A percentile compares a stretch with the other conserved stretches of the same genome.
Evolutionary conservation across 2,329 filamentous ascomycete species (phyloP).

Genomic region (Samsoniella hepiali): DNA sequence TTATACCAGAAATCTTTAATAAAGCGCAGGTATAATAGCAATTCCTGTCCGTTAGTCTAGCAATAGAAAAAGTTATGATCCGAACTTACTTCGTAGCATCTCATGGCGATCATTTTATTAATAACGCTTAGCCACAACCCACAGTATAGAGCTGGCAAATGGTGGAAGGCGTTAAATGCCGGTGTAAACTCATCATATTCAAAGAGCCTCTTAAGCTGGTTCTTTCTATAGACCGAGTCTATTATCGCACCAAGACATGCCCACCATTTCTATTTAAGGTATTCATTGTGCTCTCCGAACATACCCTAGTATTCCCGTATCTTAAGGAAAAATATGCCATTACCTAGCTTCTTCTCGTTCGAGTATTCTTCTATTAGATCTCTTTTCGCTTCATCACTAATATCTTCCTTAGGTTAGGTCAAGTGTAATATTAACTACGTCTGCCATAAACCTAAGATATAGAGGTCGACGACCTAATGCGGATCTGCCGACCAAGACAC

Average conservation of each 20-base stretch:
- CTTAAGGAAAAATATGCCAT: slow-evolving; percentile 23
- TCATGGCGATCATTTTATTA: slow-evolving; percentile 21
- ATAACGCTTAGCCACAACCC: slow-evolving; percentile 29
- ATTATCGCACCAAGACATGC: slow-evolving; percentile 25
- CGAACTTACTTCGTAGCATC: slow-evolving; percentile 29
- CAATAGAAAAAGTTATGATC: not conserved
- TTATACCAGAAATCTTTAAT: slow-evolving; percentile 32
- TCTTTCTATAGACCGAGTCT: slow-evolving; percentile 23
- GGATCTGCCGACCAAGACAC: slow-evolving; percentile 1
- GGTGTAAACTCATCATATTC: slow-evolving; percentile 22
- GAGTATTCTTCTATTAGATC: slow-evolving; percentile 19
- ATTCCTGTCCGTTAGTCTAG: slow-evolving; percentile 26
- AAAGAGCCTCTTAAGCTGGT: slow-evolving; percentile 24
- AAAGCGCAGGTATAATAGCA: slow-evolving; percentile 31
- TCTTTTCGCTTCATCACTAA: slow-evolving; percentile 4
- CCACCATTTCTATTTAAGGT: slow-evolving; percentile 26
- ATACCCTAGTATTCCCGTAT: slow-evolving; percentile 24
- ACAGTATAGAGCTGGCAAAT: slow-evolving; percentile 31
- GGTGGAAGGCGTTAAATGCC: slow-evolving; percentile 32
- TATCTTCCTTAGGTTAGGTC: not conserved
- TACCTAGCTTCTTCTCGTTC: slow-evolving; percentile 20
- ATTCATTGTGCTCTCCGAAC: slow-evolving; percentile 20
- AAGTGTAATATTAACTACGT: not conserved
- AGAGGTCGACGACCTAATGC: slow-evolving; percentile 6
- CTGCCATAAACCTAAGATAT: not conserved